Conservation (phyloP, 345 rosid species). For the Hypericum androsaemum region DNA sequence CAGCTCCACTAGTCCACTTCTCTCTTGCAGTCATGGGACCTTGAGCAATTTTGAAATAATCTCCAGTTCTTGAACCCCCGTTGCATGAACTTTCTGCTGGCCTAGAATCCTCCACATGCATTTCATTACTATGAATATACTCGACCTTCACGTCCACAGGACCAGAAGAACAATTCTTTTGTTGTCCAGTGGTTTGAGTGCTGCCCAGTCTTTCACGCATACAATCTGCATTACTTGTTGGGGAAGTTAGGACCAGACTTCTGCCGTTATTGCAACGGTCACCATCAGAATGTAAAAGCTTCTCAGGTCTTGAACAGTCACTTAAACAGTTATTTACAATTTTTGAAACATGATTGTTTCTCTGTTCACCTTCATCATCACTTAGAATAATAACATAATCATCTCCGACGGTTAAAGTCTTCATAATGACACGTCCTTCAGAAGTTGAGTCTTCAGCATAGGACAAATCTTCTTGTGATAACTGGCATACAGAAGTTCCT, state of each 20-base stretch:
- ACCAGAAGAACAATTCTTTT: slow-evolving; percentile 22
- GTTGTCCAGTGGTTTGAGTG: slow-evolving; percentile 26
- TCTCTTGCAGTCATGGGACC: slow-evolving; percentile 24
- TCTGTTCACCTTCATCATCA: slow-evolving; percentile 65
- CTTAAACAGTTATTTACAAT: slow-evolving; percentile 16
- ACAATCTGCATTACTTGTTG: slow-evolving; percentile 17
- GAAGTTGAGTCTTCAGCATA: slow-evolving; percentile 16
- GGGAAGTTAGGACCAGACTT: slow-evolving; percentile 13
- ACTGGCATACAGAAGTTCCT: slow-evolving; percentile 22
- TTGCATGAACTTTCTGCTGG: slow-evolving; percentile 19
- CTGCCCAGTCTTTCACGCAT: slow-evolving; percentile 19
- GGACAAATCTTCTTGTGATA: slow-evolving; percentile 31
- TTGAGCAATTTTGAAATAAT: slow-evolving; percentile 21
- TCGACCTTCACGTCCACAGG: slow-evolving; percentile 22
- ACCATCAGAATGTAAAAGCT: slow-evolving; percentile 24
- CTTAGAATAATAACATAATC: slow-evolving; percentile 57
- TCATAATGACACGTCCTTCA: slow-evolving; percentile 25
- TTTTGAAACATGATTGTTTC: slow-evolving; percentile 31
- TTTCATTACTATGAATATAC: slow-evolving; percentile 24
- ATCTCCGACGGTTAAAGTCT: slow-evolving; percentile 22
- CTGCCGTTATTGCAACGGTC: slow-evolving; percentile 15
- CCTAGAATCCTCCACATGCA: slow-evolving; percentile 18
- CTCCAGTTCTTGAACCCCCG: slow-evolving; percentile 22
- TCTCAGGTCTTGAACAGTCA: slow-evolving; percentile 20
- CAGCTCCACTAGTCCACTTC: slow-evolving; percentile 11